Base-by-base conservation (phyloP, 176 grass and related monocot species). In the Bromus sterilis region DNA sequence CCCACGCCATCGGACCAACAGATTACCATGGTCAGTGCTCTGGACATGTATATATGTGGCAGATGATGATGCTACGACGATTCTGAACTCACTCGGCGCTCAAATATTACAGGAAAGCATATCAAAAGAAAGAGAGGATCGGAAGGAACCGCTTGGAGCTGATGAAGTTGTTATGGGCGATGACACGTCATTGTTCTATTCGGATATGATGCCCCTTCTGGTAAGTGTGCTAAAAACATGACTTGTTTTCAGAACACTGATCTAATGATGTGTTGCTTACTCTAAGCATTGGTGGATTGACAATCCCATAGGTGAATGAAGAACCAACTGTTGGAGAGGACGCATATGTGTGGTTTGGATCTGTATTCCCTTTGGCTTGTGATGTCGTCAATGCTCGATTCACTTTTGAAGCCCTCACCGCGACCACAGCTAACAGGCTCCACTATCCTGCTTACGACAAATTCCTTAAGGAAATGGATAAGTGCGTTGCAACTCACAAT, bases 141-240 rank as follows among this genome's bases (percentile, higher is more conserved):
- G 76, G 31, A 87, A 58, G 67, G 82, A 84, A 48, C 74, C 92
- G 59, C 80, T 79, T 66, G 84, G 78, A 74, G 83, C 36, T 85
- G 84, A 91, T 70, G 85, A 89, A 66, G 87, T 62, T 28, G 85
- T 90, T 30, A 91, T 91, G 82, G 75, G 82, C 14, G 93, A 97
- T 68, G 93, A 98, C 30, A 89, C 89, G 24, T 82, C 90, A 75
- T 75, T 98, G 41, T 98, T 98, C 79, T 98, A 94, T 88, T 91
- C 95, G 48, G 95, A 98, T 81, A 89, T 98, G 49, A 93, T 98
- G 95, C 90, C 95, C 42, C 90, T 98, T 23, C 95, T 98, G 84
- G 95, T 94, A 91, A 83, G 90, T 15, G 48, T 76, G 62, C 9
- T 21, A 26, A 71, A 39, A 11, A 37, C 57, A 24, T 79, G 56